phyloP scores from a whole-genome alignment of 345 rosid genomes.

The Acer negundo region DNA sequence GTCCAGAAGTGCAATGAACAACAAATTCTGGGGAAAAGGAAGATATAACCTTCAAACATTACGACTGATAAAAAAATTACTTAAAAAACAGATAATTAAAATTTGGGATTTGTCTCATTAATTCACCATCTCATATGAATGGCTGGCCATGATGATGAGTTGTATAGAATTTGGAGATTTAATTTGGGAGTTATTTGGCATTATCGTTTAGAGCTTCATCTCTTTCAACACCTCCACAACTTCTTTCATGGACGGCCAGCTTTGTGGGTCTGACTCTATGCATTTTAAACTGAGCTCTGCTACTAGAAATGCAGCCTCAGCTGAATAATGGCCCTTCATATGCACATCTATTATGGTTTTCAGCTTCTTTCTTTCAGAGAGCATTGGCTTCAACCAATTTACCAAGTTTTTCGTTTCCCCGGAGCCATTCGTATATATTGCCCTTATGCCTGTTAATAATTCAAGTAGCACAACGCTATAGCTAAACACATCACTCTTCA shows the following conservation, averaged over 20 bases:
- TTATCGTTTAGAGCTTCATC: constrained; percentile 4
- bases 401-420: constrained; percentile 44
- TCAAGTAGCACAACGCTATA: constrained; percentile 66
- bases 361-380: constrained; percentile 41
- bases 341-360: constrained; percentile 42
- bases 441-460: constrained; percentile 50
- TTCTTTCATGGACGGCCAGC: constrained; percentile 59
- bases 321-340: constrained; percentile 49
- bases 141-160: too few species aligned
- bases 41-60: too few species aligned
- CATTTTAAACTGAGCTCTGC: constrained; percentile 48
- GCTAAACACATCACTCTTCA: constrained; percentile 67
- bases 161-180: too few species aligned
- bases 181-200: background rate
- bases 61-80: too few species aligned
- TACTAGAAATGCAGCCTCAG: constrained; percentile 38
- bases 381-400: constrained; percentile 50
- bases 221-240: constrained; percentile 30
- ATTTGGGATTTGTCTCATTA: too few species aligned
- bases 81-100: too few species aligned
- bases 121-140: constrained; percentile 19
- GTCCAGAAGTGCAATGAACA: too few species aligned
- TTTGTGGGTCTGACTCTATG: constrained; percentile 44
- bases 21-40: too few species aligned
- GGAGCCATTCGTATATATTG: constrained; percentile 40